Conservation (phyloP, 768 basidiomycete species). For the Cystobasidium tubakii region DNA sequence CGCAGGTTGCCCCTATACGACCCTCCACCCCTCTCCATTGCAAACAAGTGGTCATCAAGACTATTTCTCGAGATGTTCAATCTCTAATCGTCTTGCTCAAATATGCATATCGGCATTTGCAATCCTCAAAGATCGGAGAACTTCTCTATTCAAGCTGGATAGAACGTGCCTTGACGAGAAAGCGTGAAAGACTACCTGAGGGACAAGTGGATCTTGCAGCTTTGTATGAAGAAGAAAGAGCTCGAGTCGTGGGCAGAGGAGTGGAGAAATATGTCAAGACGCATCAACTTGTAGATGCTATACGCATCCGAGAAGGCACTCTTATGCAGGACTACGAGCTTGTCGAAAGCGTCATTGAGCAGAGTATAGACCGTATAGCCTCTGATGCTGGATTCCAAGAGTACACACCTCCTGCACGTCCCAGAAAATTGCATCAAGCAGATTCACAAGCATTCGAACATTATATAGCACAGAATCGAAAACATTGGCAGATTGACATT, state of each 20-base stretch:
- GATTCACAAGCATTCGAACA: not conserved
- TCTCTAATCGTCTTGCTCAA: slow-evolving; percentile 1
- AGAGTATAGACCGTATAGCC: slow-evolving; percentile 1
- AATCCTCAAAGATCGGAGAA: not conserved
- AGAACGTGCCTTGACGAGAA: not conserved
- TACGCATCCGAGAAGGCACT: not conserved
- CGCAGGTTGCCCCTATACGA: not conserved
- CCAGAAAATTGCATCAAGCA: not conserved
- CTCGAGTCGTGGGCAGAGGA: not conserved
- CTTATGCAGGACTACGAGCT: not conserved
- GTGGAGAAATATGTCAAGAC: not conserved
- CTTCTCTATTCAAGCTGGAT: not conserved
- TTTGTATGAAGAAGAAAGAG: not conserved
- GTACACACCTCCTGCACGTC: not conserved
- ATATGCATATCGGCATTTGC: slow-evolving; percentile 13
- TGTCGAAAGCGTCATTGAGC: not conserved
- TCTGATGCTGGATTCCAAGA: not conserved
- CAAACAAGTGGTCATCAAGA: too few species aligned
- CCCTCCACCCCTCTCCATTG: too few species aligned
- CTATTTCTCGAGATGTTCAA: not conserved
- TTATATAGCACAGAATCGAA: not conserved
- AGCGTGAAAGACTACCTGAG: not conserved
- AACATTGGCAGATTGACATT: not conserved
- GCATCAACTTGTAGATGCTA: not conserved
- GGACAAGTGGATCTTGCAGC: not conserved